Percentiles rank a stretch among this genome's conserved stretches.
Conservation (phyloP, 345 rosid species). For the Populus euphratica region DNA sequence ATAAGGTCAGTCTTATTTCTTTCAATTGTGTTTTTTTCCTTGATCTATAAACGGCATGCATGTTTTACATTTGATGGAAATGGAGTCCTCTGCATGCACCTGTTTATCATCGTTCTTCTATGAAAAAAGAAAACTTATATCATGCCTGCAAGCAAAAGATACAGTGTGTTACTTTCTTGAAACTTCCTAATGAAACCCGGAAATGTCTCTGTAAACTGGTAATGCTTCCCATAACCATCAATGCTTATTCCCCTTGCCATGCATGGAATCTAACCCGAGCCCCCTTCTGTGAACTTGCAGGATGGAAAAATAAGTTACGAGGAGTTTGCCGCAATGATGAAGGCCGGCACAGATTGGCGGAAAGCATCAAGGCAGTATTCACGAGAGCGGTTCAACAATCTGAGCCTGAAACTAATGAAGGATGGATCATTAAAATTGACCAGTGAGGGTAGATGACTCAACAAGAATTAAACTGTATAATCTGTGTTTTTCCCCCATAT, state of each 20-base stretch:
- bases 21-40: not conserved
- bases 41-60: not conserved
- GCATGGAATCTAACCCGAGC: not conserved
- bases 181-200: not conserved
- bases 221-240: not conserved
- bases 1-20: slow-evolving; percentile 20
- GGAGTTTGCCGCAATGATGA: slow-evolving; percentile 33
- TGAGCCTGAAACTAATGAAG: slow-evolving; percentile 29
- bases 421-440: slow-evolving; percentile 29
- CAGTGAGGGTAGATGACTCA: slow-evolving; percentile 29
- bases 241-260: not conserved
- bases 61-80: not conserved
- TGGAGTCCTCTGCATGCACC: not conserved
- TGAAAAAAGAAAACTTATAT: not conserved
- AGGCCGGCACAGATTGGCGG: slow-evolving; percentile 38
- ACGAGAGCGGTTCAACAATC: slow-evolving; percentile 25
- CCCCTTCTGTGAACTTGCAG: slow-evolving; percentile 10
- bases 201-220: not conserved
- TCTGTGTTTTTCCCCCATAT: not conserved
- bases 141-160: not conserved
- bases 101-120: too few relatives aligned
- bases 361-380: slow-evolving; percentile 37
- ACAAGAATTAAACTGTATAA: not conserved
- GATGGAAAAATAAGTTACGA: slow-evolving; percentile 34
- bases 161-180: not conserved